Base-by-base conservation (phyloP, 306 rosid species). In the Elaeagnus macrophylla region DNA sequence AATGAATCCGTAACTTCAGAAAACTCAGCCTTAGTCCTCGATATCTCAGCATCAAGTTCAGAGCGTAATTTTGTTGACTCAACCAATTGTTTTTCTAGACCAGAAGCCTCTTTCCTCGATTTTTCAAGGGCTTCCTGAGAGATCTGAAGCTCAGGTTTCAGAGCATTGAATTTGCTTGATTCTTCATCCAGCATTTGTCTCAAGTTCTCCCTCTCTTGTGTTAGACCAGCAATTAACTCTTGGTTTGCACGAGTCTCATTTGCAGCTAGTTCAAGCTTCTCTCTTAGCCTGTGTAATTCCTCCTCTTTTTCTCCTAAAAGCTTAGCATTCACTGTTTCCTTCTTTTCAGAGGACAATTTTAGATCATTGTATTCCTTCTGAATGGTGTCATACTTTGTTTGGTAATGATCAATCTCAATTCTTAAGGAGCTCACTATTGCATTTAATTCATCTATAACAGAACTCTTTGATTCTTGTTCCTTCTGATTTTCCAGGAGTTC, bases 251-350 rank as follows among this genome's bases (percentile, higher is more conserved):
- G 62, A 17, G 57, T 70, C 74, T 71, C 91, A 48, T 38, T 25
- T 18, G 49, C 35, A 48, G 79, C 65, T 56, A 69, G 66, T 69
- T 73, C 78, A 50, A 82, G 73, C 67, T 77, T 78, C 62, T 75
- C 78, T 59, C 69, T 81, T 51, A 91, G 68, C 62, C 16, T 70
- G 46, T 51, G 64, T 75, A 86, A 71, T 56, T 82, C 81, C 25
- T 64, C 80, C 14, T 84, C 83, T 48, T 72, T 87, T 75, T 84
- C 94, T 59, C 50, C 72, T 65, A 91, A 59, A 80, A 67, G 67
- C 52, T 65, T 55, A 51, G 89, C 77, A 64, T 82, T 89, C 8
- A 18, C 63, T 63, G 78, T 77, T 51, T 75, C 83, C 83, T 82
- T 82, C 62, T 68, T 59, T 66, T 71, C 83, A 15, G 87, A 25